Percentiles rank a stretch among this genome's conserved stretches.
Conservation (phyloP, 139 green algal species). For the Chlorella sp. region DNA sequence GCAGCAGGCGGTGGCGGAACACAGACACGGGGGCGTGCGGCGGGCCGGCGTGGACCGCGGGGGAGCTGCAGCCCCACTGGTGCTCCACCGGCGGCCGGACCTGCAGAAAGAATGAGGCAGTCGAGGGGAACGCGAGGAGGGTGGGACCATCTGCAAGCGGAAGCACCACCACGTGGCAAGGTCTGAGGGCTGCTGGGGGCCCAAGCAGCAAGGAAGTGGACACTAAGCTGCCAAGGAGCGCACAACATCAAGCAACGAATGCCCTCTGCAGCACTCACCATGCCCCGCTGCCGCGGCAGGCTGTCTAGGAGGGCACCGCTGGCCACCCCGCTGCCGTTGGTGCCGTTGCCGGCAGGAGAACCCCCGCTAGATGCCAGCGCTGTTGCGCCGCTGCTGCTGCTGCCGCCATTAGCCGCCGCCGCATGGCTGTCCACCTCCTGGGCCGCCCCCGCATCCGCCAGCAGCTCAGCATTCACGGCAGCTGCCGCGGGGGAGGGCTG, state of each 20-base stretch:
- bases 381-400: conserved; percentile 39
- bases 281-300: background rate
- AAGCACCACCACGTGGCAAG: too few species aligned
- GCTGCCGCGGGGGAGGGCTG: conserved; percentile 22
- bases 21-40: conserved; percentile 67
- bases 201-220: too few species aligned
- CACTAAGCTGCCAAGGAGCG: too few species aligned
- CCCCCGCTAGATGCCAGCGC: background rate
- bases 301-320: background rate
- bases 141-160: too few species aligned
- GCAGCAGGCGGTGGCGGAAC: conserved; percentile 96
- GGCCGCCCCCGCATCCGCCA: background rate
- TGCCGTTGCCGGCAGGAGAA: conserved; percentile 8
- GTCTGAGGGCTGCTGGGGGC: too few species aligned
- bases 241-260: too few species aligned
- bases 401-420: conserved; percentile 13
- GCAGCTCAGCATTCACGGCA: conserved; percentile 15
- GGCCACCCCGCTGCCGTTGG: conserved; percentile 13
- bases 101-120: background rate
- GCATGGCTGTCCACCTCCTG: background rate
- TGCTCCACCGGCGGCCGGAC: conserved; percentile 92
- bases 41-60: conserved; percentile 40
- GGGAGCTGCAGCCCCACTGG: conserved; percentile 67
- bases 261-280: background rate
- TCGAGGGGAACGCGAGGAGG: too few species aligned